Base-by-base conservation (phyloP, 2,329 filamentous ascomycete genomes). In the Fusarium odoratissimum region DNA sequence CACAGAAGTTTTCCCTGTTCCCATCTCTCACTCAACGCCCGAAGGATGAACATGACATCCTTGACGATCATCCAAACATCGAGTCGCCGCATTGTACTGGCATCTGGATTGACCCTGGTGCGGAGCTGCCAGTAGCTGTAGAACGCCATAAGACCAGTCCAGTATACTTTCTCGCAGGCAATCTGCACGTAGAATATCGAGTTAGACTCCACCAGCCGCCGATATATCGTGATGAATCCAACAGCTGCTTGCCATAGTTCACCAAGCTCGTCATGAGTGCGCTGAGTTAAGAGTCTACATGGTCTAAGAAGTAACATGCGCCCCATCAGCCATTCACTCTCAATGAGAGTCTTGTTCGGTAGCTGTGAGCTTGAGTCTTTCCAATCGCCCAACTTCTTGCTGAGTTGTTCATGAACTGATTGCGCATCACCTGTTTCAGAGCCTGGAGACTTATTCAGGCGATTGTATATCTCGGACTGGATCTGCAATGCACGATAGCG, bases 241-340 rank as follows among this genome's bases (percentile, higher is more conserved):
- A 54, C n/a, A 16, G 63, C 46, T 2, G 41, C 59, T 9, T 62
- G 35, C 55, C 64, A 67, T 1, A 67, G 28, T 6, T 67, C 64
- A 4, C 5, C 8, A 8, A 67, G 46, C 11, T 67, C 55, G 10
- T 11, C 19, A 21, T 14, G 2, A 1, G 46, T 40, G 5, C 64
- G 19, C 3, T 40, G 8, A 6, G 63, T 19, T 8, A 67, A 28
- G 1, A 40, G 1, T 4, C n/a, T 41, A 2, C 63, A 67, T 1
- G 64, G 63, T 0, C 64, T 48, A 1, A 67, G 7, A 0, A 67
- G 25, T 7, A 67, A 33, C 55, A 67, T 67, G 2, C 64, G 55
- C 0, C 64, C 64, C 63, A 67, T 67, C 10, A 67, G 13, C 55
- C 64, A 67, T 54, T 67, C 63, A 17, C 64, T 67, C 10, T 67